These are phyloP conservation scores for Colletotrichum acutatum DNA, from an alignment of 2,329 filamentous ascomycete genomes.

Conservation along the genomic window DNA sequence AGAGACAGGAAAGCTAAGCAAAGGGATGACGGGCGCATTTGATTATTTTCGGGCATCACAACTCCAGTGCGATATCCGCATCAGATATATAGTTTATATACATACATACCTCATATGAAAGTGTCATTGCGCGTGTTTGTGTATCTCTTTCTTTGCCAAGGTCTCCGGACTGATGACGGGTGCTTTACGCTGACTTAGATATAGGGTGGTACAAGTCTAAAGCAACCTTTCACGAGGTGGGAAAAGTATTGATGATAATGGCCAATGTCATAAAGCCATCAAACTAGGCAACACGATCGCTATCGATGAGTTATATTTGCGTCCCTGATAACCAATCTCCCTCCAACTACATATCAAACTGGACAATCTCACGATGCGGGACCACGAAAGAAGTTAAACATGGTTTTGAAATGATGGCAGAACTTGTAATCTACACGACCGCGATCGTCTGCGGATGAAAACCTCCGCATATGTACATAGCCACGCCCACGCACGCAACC, in stretches of 20 bases:
- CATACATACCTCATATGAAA: constrained; percentile 8
- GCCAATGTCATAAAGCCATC: too few relatives aligned
- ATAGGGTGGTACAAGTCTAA: too few relatives aligned
- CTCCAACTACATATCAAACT: too few relatives aligned
- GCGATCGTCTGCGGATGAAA: constrained; percentile 30
- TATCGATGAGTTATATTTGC: too few relatives aligned
- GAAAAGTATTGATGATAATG: too few relatives aligned
- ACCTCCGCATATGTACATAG: constrained; percentile 35
- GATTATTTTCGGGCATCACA: constrained; percentile 23
- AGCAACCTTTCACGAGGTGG: too few relatives aligned
- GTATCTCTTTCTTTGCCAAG: too few relatives aligned
- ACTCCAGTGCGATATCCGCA: constrained; percentile 17
- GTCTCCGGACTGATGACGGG: background rate
- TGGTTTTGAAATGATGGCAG: constrained; percentile 5
- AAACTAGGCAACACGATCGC: too few relatives aligned
- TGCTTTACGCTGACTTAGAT: too few relatives aligned
- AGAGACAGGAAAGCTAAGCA: constrained; percentile 6
- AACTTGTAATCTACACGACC: constrained; percentile 36
- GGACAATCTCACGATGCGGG: background rate
- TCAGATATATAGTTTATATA: constrained; percentile 27
- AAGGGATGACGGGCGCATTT: constrained; percentile 20
- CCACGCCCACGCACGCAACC: constrained; percentile 25
- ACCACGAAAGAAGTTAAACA: background rate
- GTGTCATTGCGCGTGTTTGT: background rate
- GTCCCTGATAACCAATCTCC: too few relatives aligned